Evolutionary conservation across 352 stramenopile species (phyloP), one percentile per base, ranked within the genome.

Genomic region (Achlya hypogyna): DNA sequence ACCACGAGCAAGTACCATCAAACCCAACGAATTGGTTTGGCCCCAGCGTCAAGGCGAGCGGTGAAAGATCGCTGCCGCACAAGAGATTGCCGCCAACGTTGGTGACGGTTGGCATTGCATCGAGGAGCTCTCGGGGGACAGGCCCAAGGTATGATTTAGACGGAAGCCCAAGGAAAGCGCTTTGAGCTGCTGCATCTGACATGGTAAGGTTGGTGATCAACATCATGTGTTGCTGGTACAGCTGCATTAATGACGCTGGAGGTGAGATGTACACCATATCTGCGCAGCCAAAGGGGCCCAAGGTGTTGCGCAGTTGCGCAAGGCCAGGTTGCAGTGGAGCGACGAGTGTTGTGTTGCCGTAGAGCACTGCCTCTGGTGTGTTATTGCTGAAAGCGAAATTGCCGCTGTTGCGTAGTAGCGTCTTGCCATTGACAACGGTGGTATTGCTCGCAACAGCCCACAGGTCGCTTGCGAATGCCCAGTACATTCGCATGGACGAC

Each of bases 381-480:
- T 6, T 42, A 42, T 42, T 42, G 34, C 6, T 42, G 14, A 42
- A 42, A 16, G 4, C 16, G 25, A 6, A 49, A 5, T 5, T 25
- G 1, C 12, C 2, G 23, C 12, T 51, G 9, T 10, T 18, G 8
- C 29, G 56, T n/a, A 64, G 25, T 8, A 64, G 42, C 6, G 25
- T 32, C 25, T 25, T 18, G 16, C 56, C 56, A 53, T 10, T 10
- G 22, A 64, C 14, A 53, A 12, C 25, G 8, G 10, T 38, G 31
- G 14, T 20, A 20, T 56, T 56, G 49, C 2, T 35, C 1, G 25
- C 31, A 10, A 67, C 31, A 1, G 60, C 60, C 60, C 60, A 67
- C 22, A 67, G 43, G 23, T 67, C 60, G 35, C n/a, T 45, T 5
- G 60, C 60, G 8, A 67, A 59, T 29, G 42, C 22, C 60, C 60